Evolutionary conservation across 257 asterid genomes (phyloP), one percentile per base, ranked within the genome.

Genomic region (Nicotiana paniculata): DNA sequence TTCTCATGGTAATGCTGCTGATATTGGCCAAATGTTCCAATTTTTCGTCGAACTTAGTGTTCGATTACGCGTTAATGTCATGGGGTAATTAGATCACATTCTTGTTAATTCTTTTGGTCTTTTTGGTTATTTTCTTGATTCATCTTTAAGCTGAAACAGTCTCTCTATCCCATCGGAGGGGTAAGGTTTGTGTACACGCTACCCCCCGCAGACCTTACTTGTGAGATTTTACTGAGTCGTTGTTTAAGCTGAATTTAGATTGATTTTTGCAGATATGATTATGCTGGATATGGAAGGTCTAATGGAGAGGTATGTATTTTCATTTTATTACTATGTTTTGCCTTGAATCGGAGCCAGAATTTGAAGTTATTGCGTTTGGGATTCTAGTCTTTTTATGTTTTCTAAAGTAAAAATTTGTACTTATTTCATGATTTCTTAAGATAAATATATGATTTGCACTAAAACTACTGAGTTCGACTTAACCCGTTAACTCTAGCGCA

Each of bases 231-330:
- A 33, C 37, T 2, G 33, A 2, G 1, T 33, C 37, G 5, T 33
- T 33, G 37, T 39, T 39, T 39, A 43, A 43, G 11, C 48, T 43
- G 37, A 39, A n/a, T 46, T 46, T 46, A 11, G 43, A 7, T 48
- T 48, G 4, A 15, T 74, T 48, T 74, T 48, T 74, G 62, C 35
- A 74, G 79, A 15, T 74, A 74, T 74, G 79, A 74, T 74, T 74
- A 74, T 74, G 79, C 79, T 74, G 79, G 79, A 74, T 74, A 74
- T 74, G 79, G 79, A 48, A 74, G 79, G 62, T 74, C 79, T 26
- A 74, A 51, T 48, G 79, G 79, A 74, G 79, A 74, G 53, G 79
- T 74, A 74, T 24, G 61, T 1, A 0, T 46, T 24, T 18, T 39
- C 5, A 17, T 39, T 37, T 39, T 4, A 2, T 16, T 72, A 70